Evolutionary conservation across 352 stramenopile species (phyloP), one percentile per base, ranked within the genome.

Genomic region (Globisporangium sylvaticum): DNA sequence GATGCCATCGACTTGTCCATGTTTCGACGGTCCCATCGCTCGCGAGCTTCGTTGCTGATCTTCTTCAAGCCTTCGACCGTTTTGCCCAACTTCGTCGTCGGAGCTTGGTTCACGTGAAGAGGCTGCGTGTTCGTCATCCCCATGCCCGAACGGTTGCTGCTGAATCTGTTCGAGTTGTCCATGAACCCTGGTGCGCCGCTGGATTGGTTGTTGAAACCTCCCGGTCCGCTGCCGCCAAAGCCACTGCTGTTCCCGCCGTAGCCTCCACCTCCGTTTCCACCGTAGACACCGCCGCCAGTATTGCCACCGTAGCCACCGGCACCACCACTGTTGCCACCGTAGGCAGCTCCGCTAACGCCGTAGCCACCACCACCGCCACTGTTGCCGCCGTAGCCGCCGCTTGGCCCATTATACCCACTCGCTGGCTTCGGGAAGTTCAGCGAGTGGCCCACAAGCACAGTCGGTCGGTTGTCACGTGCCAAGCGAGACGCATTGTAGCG

Each of bases 1-100:
- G 84, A 90, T n/a, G 78, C 86, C 76, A 96, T 96, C 18, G 84
- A 93, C 73, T 94, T 94, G 72, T 96, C 88, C 83, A 96, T 94
- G 79, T 96, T 94, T 42, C 88, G 88, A 20, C 86, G 82, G 24
- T 96, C 86, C 86, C 87, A 96, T 31, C 86, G 90, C 39, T 96
- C 88, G 22, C 88, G 80, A 15, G 85, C 86, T 62, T 89, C 83
- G 31, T 83, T 77, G 15, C 86, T 82, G 63, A 94, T 90, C 73
- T 92, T 92, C 72, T 90, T 89, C n/a, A 96, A 69, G 22, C 84
- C 81, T 59, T 91, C 83, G 0, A 91, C 81, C 3, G 81, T 90
- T 70, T 94, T 90, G 22, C 83, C 81, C 4, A 96, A 71, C 67
- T 84, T 81, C 8, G 81, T 89, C 15, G 81, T 76, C 22, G 81